Evolutionary conservation across 1,284 basidiomycete genomes (phyloP), one percentile per base, ranked within the genome.

Genomic region (Apiotrichum montevideense): DNA sequence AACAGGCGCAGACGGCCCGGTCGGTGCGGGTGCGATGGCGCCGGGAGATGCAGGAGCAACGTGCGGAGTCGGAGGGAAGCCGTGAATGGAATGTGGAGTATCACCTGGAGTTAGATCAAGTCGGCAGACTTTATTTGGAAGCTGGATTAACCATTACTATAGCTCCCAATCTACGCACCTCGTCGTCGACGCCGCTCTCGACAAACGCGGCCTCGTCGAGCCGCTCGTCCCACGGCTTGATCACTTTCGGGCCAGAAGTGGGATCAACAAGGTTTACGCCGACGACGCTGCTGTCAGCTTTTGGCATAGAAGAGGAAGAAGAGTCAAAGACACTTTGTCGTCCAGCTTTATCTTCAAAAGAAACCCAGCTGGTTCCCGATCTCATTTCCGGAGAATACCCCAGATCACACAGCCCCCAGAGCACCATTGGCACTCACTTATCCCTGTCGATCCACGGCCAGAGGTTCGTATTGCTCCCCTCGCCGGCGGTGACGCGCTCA

Each of bases 201-300:
- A 77, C 68, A 48, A 57, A 71, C 4, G 58, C 37, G 39, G 69
- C 67, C 56, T 75, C 75, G 44, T 71, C 68, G 40, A 74, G 58
- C 40, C 76, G 58, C 1, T 76, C 70, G 53, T 77, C 76, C 77
- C 77, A 78, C 0, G 70, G 66, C 64, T 78, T 78, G 66, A 78
- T 75, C n/a, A 76, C 71, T 41, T 62, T 66, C 2, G 70, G 66
- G 2, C 72, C 75, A 7, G 64, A 61, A 11, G 57, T 62, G 0
- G 72, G 66, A 14, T 72, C 66, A 29, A 65, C 64, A n/a, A 63
- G 54, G 52, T 77, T 77, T 29, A 75, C 58, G 7, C 75, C 75
- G 2, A 66, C 65, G 8, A 77, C 73, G 57, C 75, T 77, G 55
- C 5, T 4, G 52, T 65, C 59, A 66, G 58, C 33, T 29, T 6